Evolutionary conservation across 148 eudicot genomes (phyloP), one percentile per base, ranked within the genome.

Genomic region (Camellia sinensis): DNA sequence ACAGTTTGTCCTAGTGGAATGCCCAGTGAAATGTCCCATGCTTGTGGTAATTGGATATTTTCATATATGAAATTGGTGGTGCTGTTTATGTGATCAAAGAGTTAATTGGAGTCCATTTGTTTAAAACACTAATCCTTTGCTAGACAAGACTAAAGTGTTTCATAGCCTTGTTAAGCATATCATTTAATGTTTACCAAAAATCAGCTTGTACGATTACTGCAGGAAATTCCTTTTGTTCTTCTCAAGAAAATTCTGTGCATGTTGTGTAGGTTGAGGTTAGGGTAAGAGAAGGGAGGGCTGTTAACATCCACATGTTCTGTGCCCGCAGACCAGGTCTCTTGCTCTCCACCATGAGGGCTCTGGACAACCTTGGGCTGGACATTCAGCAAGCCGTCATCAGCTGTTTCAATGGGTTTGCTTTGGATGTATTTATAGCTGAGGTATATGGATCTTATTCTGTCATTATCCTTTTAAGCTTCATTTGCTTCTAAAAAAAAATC

Each of bases 361-460:
- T 95, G 65, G 99, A 93, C 80, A 83, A 80, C 17, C 91, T 93
- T 60, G 97, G 97, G 54, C 80, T 95, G 65, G 97, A 95, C 77
- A 85, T 95, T 69, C 97, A 95, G 78, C 99, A 95, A 88, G 99
- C 99, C 4, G 94, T 92, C 66, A 89, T 95, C 78, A 95, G 97
- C 86, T 95, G 97, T 84, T 90, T 93, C 91, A 93, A 95, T 82
- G 98, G 98, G 11, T 95, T 95, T 80, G 91, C 97, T 12, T 81
- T 95, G 89, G 97, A 95, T 83, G 87, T 95, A 76, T 95, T 93
- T 65, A 87, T 90, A 8, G 98, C 98, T 84, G 97, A 95, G 98
- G 98, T 95, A 74, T 68, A 74, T 68, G 41, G 22, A 61, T 53
- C 67, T 18, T 21, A 10, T 4, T 18, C 17, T 37, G 17, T 9